Evolutionary conservation across 1,284 basidiomycete genomes (phyloP), one percentile per base, ranked within the genome.

Genomic region (Microbotryum lychnidis-dioicae): DNA sequence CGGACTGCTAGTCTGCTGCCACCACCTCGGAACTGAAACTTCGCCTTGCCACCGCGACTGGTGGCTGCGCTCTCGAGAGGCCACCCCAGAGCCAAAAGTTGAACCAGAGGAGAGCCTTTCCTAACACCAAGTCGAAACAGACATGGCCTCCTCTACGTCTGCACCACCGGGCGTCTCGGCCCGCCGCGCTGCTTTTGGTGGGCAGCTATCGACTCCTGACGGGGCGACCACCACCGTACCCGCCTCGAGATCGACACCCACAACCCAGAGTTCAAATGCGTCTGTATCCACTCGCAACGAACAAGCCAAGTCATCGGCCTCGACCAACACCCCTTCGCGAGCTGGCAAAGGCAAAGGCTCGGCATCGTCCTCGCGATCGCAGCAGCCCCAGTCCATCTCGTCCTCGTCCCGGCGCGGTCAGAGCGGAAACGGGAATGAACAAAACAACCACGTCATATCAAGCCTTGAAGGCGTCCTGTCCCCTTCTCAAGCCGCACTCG

Each of bases 171-270:
- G 12, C 9, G 18, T 42, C 14, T 42, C 37, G 37, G 37, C 37
- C 37, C 37, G 51, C n/a, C 51, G 51, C 23, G 51, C 51, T n/a
- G 51, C 51, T 25, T 53, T 53, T 31, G 51, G 51, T 23, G 51
- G 51, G 25, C 51, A 33, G 33, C 18, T 53, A 29, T 29, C 51
- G 51, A 53, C 12, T 9, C 20, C 27, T 42, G 37, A 50, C 27
- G 21, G 33, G 20, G n/a, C 27, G 51, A 53, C 51, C 25, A 53
- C 51, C 25, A 53, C 29, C 27, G 10, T 23, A 50, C 20, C 16
- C 3, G 21, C 48, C 21, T 23, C 21, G 23, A 23, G 21, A 23
- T 1, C 48, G 14, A 16, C 48, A 20, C 10, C 48, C 14, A 50
- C 48, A n/a, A 12, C 10, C 48, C 48, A 50, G 14, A 14, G 48